Conservation (phyloP, 148 eudicot species). For the Cornus kousa region DNA sequence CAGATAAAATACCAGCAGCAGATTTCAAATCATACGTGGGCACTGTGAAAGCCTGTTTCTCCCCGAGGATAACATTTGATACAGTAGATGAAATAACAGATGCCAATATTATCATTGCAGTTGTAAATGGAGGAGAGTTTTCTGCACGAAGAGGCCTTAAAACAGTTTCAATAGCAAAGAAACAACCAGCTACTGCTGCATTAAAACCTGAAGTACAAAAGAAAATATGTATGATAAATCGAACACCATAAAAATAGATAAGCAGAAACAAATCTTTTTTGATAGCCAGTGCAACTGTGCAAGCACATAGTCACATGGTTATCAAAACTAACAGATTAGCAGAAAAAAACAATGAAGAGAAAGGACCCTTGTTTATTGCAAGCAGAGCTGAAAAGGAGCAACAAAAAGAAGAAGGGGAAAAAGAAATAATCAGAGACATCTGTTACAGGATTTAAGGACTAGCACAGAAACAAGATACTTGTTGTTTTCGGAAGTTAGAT, state of each 20-base stretch:
- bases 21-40: slow-evolving; percentile 95
- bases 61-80: slow-evolving; percentile 81
- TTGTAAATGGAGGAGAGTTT: slow-evolving; percentile 96
- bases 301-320: background rate
- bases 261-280: background rate
- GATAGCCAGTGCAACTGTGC: background rate
- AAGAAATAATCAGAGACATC: too few species aligned
- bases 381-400: too few species aligned
- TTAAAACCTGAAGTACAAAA: slow-evolving; percentile 64
- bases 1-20: slow-evolving; percentile 84
- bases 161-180: slow-evolving; percentile 97
- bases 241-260: slow-evolving; percentile 3
- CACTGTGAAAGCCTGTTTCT: slow-evolving; percentile 94
- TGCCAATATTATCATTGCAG: slow-evolving; percentile 94
- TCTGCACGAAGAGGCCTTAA: slow-evolving; percentile 91
- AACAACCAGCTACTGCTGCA: slow-evolving; percentile 97
- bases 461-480: too few species aligned
- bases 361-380: too few species aligned
- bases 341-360: background rate
- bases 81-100: slow-evolving; percentile 96
- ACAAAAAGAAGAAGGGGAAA: too few species aligned
- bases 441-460: too few species aligned
- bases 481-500: too few species aligned
- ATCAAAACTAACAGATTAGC: background rate
- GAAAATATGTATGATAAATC: background rate